A percentile compares a stretch with the other conserved stretches of the same genome.
phyloP scores from a whole-genome alignment of 352 stramenopile genomes.

The Phytophthora meadii region DNA sequence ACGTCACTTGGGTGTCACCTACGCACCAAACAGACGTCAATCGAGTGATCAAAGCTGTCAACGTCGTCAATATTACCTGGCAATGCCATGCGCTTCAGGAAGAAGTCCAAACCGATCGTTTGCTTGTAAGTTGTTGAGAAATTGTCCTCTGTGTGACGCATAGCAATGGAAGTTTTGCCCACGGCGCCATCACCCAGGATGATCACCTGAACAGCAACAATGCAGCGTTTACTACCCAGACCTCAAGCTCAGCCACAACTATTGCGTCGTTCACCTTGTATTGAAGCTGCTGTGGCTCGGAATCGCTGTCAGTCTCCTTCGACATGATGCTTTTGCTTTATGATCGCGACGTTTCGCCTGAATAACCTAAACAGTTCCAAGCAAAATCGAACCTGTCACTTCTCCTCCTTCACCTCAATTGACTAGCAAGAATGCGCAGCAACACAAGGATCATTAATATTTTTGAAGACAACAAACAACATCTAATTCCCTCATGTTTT shows the following conservation, averaged over 20 bases:
- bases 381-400: too few species aligned
- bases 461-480: too few species aligned
- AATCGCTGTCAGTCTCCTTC: slow-evolving; percentile 87
- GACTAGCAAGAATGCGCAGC: too few species aligned
- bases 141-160: slow-evolving; percentile 91
- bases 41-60: background rate
- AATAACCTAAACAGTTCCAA: too few species aligned
- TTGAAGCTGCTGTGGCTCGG: slow-evolving; percentile 85
- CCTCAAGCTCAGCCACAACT: background rate
- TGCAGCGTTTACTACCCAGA: background rate
- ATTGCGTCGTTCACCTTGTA: slow-evolving; percentile 66
- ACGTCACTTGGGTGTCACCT: slow-evolving; percentile 91
- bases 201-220: slow-evolving; percentile 81
- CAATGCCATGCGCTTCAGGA: slow-evolving; percentile 93
- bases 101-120: slow-evolving; percentile 96
- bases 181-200: slow-evolving; percentile 94
- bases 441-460: too few species aligned
- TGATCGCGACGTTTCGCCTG: slow-evolving; percentile 35
- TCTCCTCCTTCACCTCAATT: too few species aligned
- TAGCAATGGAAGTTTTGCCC: slow-evolving; percentile 95
- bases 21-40: background rate
- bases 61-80: slow-evolving; percentile 51
- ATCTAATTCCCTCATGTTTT: too few species aligned
- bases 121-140: slow-evolving; percentile 96
- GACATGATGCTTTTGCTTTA: slow-evolving; percentile 54